phyloP scores from a whole-genome alignment of 495 filamentous ascomycete species.

The Lasiosphaeria miniovina region DNA sequence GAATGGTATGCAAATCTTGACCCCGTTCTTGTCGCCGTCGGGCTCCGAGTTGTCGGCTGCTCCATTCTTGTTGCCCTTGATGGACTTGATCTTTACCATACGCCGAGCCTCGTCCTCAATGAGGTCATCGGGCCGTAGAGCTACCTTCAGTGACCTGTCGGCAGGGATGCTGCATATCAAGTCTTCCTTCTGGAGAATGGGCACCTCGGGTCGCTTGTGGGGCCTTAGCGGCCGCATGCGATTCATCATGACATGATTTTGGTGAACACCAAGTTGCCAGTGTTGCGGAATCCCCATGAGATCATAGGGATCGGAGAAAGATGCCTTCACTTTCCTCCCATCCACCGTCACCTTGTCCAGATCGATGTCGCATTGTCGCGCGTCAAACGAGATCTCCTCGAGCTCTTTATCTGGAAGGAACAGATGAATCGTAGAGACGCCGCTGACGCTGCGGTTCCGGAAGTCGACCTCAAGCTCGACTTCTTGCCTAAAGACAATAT shows the following conservation, averaged over 20 bases:
- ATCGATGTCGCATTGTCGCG: conserved; percentile 78
- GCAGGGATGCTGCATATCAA: conserved; percentile 40
- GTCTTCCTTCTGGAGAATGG: conserved; percentile 35
- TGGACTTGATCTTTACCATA: conserved; percentile 32
- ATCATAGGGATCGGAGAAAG: conserved; percentile 73
- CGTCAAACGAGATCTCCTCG: conserved; percentile 71
- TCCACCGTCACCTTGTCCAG: conserved; percentile 63
- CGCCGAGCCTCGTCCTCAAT: conserved; percentile 33
- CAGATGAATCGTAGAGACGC: conserved; percentile 76
- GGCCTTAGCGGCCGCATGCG: conserved; percentile 63
- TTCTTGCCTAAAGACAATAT: conserved; percentile 70
- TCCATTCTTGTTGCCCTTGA: conserved; percentile 28
- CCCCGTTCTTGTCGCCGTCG: conserved; percentile 30
- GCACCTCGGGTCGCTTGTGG: conserved; percentile 43
- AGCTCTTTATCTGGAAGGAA: conserved; percentile 65
- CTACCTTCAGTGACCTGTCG: conserved; percentile 41
- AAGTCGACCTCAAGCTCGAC: conserved; percentile 90
- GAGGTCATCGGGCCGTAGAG: conserved; percentile 33
- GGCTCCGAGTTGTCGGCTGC: conserved; percentile 27
- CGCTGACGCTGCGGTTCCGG: conserved; percentile 65
- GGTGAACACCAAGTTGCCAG: conserved; percentile 58
- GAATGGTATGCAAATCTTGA: conserved; percentile 67
- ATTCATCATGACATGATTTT: conserved; percentile 68
- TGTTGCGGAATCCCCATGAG: conserved; percentile 58
- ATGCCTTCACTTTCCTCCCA: conserved; percentile 58